These are phyloP conservation scores for Microcyclospora pomicola DNA, from an alignment of 2,329 filamentous ascomycete species.

Conservation along the genomic window DNA sequence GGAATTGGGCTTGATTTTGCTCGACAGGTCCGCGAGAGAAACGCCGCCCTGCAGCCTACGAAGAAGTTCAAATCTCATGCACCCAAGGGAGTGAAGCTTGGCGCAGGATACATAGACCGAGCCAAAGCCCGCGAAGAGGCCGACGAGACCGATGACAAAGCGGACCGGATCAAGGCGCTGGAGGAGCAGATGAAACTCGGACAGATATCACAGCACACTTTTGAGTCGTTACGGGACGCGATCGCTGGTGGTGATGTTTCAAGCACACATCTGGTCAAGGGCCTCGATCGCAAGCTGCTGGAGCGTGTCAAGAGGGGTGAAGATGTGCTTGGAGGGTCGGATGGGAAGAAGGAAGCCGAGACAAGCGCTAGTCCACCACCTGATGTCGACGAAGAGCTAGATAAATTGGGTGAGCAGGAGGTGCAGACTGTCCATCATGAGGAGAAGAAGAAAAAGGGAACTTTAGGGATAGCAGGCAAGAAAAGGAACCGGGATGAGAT, in stretches of 20 bases:
- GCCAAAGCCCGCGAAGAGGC: constrained; percentile 47
- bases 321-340: constrained; percentile 31
- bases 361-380: constrained; percentile 6
- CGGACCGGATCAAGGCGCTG: constrained; percentile 57
- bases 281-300: constrained; percentile 71
- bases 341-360: constrained; percentile 24
- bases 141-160: constrained; percentile 42
- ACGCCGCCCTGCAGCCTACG: constrained; percentile 37
- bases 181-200: constrained; percentile 72
- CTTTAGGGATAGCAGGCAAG: constrained; percentile 33
- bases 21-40: constrained; percentile 67
- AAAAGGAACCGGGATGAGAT: constrained; percentile 47
- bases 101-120: constrained; percentile 72
- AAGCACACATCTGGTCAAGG: constrained; percentile 81
- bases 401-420: constrained; percentile 49
- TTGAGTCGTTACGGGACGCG: constrained; percentile 58
- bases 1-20: constrained; percentile 54
- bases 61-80: constrained; percentile 65
- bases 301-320: constrained; percentile 56
- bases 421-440: constrained; percentile 53
- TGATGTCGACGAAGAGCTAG: constrained; percentile 33
- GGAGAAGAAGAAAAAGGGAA: constrained; percentile 38
- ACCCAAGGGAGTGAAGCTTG: constrained; percentile 71
- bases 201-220: constrained; percentile 67
- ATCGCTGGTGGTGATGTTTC: constrained; percentile 69